Evolutionary conservation across 208 protist species (phyloP).

Genomic region (Acanthamoeba healyi): DNA sequence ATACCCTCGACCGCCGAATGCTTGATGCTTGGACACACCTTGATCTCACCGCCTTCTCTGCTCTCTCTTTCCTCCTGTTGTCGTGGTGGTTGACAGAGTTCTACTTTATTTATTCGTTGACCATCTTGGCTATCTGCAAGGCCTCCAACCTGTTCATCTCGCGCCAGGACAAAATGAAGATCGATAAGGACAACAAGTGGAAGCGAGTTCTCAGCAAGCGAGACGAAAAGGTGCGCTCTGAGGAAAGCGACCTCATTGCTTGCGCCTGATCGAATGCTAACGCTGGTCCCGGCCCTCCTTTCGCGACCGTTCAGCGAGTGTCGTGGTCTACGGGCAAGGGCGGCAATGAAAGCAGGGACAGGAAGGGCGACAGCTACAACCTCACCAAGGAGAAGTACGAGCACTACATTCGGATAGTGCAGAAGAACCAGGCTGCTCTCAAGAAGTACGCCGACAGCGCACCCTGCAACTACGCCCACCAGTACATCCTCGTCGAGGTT

Average conservation of each 20-base stretch:
- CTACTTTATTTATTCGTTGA: conserved; percentile 49
- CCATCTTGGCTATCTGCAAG: conserved; percentile 35
- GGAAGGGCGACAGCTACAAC: not conserved
- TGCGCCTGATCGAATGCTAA: too few relatives aligned
- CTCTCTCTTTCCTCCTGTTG: not conserved
- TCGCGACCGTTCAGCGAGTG: too few relatives aligned
- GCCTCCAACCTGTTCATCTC: not conserved
- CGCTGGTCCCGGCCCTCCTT: too few relatives aligned
- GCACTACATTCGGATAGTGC: not conserved
- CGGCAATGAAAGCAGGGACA: not conserved
- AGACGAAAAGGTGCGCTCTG: not conserved
- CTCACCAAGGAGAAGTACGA: not conserved
- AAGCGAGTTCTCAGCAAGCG: not conserved
- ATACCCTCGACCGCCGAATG: too few relatives aligned
- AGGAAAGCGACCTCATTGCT: too few relatives aligned
- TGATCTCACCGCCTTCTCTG: not conserved
- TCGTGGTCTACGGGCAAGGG: not conserved
- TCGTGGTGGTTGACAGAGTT: not conserved
- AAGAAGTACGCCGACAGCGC: conserved; percentile 39
- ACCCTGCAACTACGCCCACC: conserved; percentile 32
- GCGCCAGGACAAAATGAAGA: conserved; percentile 11
- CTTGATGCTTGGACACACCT: too few relatives aligned
- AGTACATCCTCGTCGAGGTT: conserved; percentile 55
- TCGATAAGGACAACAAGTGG: not conserved
- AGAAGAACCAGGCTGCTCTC: conserved; percentile 22